Evolutionary conservation across 2,329 filamentous ascomycete genomes (phyloP).

Genomic region (Botrytis squamosa): DNA sequence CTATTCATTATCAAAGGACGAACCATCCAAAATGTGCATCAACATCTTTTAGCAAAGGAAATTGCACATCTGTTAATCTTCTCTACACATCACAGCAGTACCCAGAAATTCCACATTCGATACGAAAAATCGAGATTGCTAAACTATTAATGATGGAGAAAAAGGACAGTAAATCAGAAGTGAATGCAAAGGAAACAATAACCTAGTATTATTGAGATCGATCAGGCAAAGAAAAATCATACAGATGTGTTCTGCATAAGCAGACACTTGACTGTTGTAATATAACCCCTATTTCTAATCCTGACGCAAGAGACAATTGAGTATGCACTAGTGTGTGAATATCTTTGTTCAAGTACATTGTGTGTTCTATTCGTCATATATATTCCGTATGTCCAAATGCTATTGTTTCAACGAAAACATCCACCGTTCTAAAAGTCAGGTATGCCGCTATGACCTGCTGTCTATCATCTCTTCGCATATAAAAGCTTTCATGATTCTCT

Average conservation of each 20-base stretch:
- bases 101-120: background rate
- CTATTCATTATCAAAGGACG: background rate
- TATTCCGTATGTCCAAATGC: background rate
- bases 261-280: background rate
- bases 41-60: background rate
- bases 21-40: background rate
- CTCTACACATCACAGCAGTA: background rate
- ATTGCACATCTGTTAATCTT: background rate
- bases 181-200: background rate
- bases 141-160: background rate
- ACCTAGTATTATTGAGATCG: background rate
- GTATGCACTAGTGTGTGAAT: background rate
- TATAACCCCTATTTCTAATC: background rate
- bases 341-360: background rate
- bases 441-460: background rate
- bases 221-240: background rate
- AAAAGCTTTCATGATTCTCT: background rate
- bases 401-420: background rate
- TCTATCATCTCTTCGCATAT: background rate
- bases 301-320: background rate
- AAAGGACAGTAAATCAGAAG: background rate
- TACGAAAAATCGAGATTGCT: background rate
- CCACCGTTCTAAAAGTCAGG: background rate
- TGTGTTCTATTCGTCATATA: background rate
- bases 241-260: background rate